These are phyloP conservation scores for Cladophialophora chaetospira DNA, from an alignment of 2,329 filamentous ascomycete species.

Conservation along the genomic window DNA sequence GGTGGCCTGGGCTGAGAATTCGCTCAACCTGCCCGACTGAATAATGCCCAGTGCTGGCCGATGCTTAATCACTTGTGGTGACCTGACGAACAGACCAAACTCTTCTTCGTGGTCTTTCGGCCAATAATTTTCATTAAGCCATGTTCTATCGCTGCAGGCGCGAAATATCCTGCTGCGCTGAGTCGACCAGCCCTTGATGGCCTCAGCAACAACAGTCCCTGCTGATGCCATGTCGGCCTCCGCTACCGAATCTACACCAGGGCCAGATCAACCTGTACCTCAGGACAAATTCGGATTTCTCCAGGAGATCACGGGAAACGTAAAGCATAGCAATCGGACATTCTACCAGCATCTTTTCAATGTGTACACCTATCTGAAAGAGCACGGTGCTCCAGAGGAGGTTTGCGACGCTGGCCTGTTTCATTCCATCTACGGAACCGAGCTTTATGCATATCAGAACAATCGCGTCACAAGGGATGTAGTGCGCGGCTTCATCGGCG, in stretches of 20 bases:
- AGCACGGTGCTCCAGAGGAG: constrained; percentile 6
- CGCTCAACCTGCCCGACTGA: too few species aligned
- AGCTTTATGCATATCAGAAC: constrained; percentile 3
- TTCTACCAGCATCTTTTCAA: constrained; percentile 15
- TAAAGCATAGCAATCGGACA: background rate
- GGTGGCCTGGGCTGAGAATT: too few species aligned
- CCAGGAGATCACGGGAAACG: background rate
- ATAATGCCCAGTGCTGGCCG: too few species aligned
- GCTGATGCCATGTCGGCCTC: background rate
- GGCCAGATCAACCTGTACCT: background rate
- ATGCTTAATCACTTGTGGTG: too few species aligned
- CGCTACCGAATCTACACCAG: background rate
- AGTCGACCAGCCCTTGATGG: too few species aligned
- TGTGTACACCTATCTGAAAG: constrained; percentile 12
- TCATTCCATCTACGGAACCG: constrained; percentile 14
- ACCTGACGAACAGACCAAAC: too few species aligned
- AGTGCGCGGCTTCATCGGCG: constrained; percentile 11
- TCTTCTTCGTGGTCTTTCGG: too few species aligned
- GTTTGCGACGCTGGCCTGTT: constrained; percentile 13
- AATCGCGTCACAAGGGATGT: constrained; percentile 9
- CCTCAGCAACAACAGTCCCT: too few species aligned
- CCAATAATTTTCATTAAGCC: too few species aligned
- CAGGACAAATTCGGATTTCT: background rate
- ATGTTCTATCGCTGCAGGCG: too few species aligned
- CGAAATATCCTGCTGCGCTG: too few species aligned